phyloP scores from a whole-genome alignment of 108 stramenopile genomes.

The Mediolabrus comicus region DNA sequence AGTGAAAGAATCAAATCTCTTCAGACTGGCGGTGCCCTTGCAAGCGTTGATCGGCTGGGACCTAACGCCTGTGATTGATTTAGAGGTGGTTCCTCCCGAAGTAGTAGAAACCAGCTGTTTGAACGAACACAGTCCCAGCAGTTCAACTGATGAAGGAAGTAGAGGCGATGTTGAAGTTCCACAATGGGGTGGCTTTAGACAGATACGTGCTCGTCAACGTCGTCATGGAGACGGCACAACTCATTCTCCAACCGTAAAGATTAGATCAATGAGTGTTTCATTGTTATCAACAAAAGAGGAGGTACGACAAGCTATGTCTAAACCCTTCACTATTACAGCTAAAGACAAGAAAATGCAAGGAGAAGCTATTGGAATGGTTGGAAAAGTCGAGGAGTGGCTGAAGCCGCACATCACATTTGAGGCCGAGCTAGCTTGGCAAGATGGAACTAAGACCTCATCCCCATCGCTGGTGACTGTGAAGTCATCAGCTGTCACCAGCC shows the following conservation, averaged over 20 bases:
- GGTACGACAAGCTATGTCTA: conserved; percentile 27
- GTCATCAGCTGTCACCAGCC: conserved; percentile 39
- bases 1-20: conserved; percentile 37
- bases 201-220: conserved; percentile 2
- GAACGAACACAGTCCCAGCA: background rate
- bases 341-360: conserved; percentile 23
- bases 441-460: background rate
- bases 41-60: conserved; percentile 48
- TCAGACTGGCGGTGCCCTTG: conserved; percentile 46
- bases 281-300: conserved; percentile 45
- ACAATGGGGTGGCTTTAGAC: conserved; percentile 4
- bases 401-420: conserved; percentile 49
- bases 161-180: background rate
- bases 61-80: conserved; percentile 50
- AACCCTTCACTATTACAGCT: background rate
- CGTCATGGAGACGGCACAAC: background rate
- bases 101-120: background rate
- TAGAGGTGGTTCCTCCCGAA: conserved; percentile 44
- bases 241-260: conserved; percentile 26
- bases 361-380: conserved; percentile 43
- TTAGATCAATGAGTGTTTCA: conserved; percentile 44
- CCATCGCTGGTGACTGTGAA: conserved; percentile 36
- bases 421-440: conserved; percentile 40
- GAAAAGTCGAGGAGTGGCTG: conserved; percentile 43
- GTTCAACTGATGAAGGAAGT: background rate